Conservation (phyloP, 2,329 filamentous ascomycete species). For the Penicillium sp. region DNA sequence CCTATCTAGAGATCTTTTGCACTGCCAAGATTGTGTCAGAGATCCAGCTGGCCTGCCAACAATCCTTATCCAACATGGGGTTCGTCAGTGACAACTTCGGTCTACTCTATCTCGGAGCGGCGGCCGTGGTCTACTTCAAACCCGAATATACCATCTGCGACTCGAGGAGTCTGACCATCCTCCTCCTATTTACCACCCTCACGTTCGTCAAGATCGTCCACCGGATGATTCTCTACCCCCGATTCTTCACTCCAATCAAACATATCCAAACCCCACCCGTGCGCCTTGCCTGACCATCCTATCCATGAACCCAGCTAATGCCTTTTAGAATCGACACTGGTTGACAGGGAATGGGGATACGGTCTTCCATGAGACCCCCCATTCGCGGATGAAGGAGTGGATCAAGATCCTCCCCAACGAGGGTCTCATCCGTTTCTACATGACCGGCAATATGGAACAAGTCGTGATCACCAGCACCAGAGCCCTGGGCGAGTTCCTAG, state of each 20-base stretch:
- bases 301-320: not conserved
- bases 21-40: no score
- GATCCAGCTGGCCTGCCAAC: no score
- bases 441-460: conserved; percentile 61
- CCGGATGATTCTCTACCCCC: conserved; percentile 54
- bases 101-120: conserved; percentile 20
- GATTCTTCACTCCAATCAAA: conserved; percentile 57
- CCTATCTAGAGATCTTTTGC: no score
- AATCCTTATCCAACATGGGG: not conserved
- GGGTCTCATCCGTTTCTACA: conserved; percentile 66
- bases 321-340: conserved; percentile 38
- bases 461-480: conserved; percentile 62
- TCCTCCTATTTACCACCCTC: conserved; percentile 22
- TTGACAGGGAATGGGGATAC: conserved; percentile 47
- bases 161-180: conserved; percentile 29
- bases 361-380: conserved; percentile 42
- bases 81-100: not conserved
- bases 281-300: conserved; percentile 3
- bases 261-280: conserved; percentile 56
- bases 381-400: conserved; percentile 48
- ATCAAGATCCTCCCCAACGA: conserved; percentile 61
- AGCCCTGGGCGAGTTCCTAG: conserved; percentile 67
- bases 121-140: conserved; percentile 17
- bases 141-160: conserved; percentile 31
- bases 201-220: conserved; percentile 29